phyloP scores from a whole-genome alignment of 2,329 filamentous ascomycete genomes.

The Ophiostoma ulmi region DNA sequence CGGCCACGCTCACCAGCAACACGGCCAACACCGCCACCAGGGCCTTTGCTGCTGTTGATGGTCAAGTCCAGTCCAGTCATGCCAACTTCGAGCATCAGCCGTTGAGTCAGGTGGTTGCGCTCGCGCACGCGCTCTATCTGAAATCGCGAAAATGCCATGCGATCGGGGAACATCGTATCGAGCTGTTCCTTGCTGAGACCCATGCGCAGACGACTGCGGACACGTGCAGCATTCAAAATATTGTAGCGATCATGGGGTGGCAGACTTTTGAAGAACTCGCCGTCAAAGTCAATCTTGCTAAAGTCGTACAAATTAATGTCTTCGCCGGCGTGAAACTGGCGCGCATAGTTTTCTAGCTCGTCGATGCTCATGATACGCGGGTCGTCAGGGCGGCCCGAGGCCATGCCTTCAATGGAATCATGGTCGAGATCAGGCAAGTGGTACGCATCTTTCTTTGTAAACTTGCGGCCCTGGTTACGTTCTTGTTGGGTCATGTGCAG shows the following conservation, averaged over 20 bases:
- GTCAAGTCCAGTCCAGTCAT: slow-evolving; percentile 75
- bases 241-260: slow-evolving; percentile 92
- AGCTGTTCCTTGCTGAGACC: slow-evolving; percentile 94
- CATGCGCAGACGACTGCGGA: slow-evolving; percentile 87
- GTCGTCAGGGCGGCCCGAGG: slow-evolving; percentile 67
- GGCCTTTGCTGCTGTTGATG: slow-evolving; percentile 35
- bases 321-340: slow-evolving; percentile 86
- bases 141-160: slow-evolving; percentile 94
- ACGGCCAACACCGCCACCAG: slow-evolving; percentile 51
- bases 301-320: slow-evolving; percentile 93
- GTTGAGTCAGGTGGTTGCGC: slow-evolving; percentile 88
- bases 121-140: slow-evolving; percentile 93
- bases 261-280: slow-evolving; percentile 88
- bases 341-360: slow-evolving; percentile 88
- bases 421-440: slow-evolving; percentile 81
- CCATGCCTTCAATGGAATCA: slow-evolving; percentile 75
- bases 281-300: slow-evolving; percentile 96
- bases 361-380: slow-evolving; percentile 94
- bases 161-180: slow-evolving; percentile 92
- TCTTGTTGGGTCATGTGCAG: slow-evolving; percentile 74
- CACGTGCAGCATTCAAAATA: slow-evolving; percentile 86
- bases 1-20: slow-evolving; percentile 81
- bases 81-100: slow-evolving; percentile 88
- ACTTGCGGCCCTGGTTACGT: slow-evolving; percentile 66
- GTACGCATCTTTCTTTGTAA: slow-evolving; percentile 90